Conservation (phyloP, 352 stramenopile species). For the Paralagenidium karlingii region DNA sequence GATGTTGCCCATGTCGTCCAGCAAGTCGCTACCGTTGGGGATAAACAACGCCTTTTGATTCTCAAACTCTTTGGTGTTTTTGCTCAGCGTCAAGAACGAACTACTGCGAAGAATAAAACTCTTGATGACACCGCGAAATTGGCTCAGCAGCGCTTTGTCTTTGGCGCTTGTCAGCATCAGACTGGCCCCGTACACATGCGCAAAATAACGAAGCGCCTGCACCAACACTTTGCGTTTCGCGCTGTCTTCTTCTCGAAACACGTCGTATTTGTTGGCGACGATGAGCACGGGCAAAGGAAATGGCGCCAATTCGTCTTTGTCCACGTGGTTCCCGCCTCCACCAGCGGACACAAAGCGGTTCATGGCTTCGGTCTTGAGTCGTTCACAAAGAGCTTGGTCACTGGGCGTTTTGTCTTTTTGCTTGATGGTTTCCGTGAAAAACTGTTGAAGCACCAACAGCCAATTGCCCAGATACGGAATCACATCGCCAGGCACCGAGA, state of each 20-base stretch:
- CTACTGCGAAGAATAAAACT: constrained; percentile 33
- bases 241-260: constrained; percentile 78
- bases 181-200: constrained; percentile 76
- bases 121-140: constrained; percentile 59
- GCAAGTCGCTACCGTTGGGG: constrained; percentile 47
- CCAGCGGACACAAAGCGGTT: constrained; percentile 27
- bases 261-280: constrained; percentile 84
- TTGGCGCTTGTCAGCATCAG: constrained; percentile 80
- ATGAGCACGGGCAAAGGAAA: constrained; percentile 71
- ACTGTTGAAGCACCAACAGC: constrained; percentile 39
- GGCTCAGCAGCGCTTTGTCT: constrained; percentile 66
- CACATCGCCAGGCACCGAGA: constrained; percentile 69
- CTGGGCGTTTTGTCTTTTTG: constrained; percentile 52
- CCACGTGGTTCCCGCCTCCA: constrained; percentile 28
- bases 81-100: constrained; percentile 11
- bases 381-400: constrained; percentile 42
- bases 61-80: constrained; percentile 52
- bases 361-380: constrained; percentile 31
- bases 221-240: constrained; percentile 73
- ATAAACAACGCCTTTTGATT: constrained; percentile 52
- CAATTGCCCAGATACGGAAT: constrained; percentile 70
- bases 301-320: constrained; percentile 60
- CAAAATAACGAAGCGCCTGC: constrained; percentile 78
- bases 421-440: constrained; percentile 41
- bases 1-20: constrained; percentile 74